These are phyloP conservation scores for Vachellia collinsii DNA, from an alignment of 306 rosid species.

Conservation along the genomic window DNA sequence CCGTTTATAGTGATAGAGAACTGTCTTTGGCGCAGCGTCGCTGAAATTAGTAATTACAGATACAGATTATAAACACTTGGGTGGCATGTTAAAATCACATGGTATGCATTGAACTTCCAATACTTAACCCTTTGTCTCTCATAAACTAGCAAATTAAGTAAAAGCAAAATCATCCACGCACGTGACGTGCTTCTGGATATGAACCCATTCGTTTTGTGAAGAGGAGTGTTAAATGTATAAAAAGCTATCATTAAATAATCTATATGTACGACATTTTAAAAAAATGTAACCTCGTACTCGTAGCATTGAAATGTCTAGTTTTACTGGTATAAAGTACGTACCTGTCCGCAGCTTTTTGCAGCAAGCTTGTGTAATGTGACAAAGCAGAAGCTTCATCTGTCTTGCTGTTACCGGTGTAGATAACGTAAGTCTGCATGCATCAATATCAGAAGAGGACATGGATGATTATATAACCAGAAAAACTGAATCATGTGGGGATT, in stretches of 20 bases:
- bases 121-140: too few relatives aligned
- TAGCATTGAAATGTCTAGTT: not conserved
- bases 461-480: not conserved
- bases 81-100: too few relatives aligned
- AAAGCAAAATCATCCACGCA: too few relatives aligned
- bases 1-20: slow-evolving; percentile 44
- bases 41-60: slow-evolving; percentile 26
- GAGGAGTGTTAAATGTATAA: not conserved
- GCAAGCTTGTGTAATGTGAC: not conserved
- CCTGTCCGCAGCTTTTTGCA: slow-evolving; percentile 45
- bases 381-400: not conserved
- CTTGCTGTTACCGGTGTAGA: not conserved
- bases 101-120: not conserved
- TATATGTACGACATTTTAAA: not conserved
- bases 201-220: too few relatives aligned
- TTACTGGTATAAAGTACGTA: slow-evolving; percentile 38
- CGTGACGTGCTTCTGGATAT: not conserved
- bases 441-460: not conserved
- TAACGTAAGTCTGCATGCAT: not conserved
- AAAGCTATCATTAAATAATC: not conserved
- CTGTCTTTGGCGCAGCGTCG: slow-evolving; percentile 14
- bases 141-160: too few relatives aligned
- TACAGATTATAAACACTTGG: not conserved
- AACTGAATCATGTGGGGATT: slow-evolving; percentile 11
- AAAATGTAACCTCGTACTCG: not conserved